Conservation (phyloP, 1,139 yeast species). For the Hansenula anomala region DNA sequence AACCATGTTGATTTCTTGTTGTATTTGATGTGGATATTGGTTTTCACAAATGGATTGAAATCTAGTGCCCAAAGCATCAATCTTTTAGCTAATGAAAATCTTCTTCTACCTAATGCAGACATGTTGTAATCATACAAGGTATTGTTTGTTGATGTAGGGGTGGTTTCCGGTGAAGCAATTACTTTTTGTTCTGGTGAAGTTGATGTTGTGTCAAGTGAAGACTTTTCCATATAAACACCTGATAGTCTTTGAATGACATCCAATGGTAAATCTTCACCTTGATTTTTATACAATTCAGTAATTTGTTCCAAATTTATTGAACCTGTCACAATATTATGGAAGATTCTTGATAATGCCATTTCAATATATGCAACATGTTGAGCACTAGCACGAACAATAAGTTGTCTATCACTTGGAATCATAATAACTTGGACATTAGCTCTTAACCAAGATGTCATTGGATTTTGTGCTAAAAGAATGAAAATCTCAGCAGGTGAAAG, state of each 20-base stretch:
- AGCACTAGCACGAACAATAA: slow-evolving; percentile 26
- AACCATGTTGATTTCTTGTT: slow-evolving; percentile 7
- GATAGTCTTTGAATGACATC: slow-evolving; percentile 19
- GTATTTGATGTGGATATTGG: slow-evolving; percentile 8
- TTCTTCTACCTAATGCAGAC: slow-evolving; percentile 13
- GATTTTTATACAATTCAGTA: slow-evolving; percentile 6
- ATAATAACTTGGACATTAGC: slow-evolving; percentile 38
- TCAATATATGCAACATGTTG: slow-evolving; percentile 30
- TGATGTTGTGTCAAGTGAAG: too few relatives aligned
- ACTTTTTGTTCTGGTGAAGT: neutral
- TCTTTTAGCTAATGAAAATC: slow-evolving; percentile 17
- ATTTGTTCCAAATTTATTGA: slow-evolving; percentile 25
- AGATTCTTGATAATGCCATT: slow-evolving; percentile 29
- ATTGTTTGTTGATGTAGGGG: too few relatives aligned
- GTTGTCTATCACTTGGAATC: slow-evolving; percentile 25
- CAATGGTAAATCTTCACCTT: slow-evolving; percentile 13
- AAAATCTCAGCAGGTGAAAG: slow-evolving; percentile 37
- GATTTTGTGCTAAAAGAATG: slow-evolving; percentile 27
- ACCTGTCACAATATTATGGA: slow-evolving; percentile 33
- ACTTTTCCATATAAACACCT: slow-evolving; percentile 19
- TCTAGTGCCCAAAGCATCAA: slow-evolving; percentile 20
- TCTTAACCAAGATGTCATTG: slow-evolving; percentile 32
- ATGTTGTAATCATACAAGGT: slow-evolving; percentile 11
- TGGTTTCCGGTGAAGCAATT: too few relatives aligned
- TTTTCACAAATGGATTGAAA: slow-evolving; percentile 17